phyloP scores from a whole-genome alignment of 495 filamentous ascomycete genomes.

The Staphylotrichum tortipilum region DNA sequence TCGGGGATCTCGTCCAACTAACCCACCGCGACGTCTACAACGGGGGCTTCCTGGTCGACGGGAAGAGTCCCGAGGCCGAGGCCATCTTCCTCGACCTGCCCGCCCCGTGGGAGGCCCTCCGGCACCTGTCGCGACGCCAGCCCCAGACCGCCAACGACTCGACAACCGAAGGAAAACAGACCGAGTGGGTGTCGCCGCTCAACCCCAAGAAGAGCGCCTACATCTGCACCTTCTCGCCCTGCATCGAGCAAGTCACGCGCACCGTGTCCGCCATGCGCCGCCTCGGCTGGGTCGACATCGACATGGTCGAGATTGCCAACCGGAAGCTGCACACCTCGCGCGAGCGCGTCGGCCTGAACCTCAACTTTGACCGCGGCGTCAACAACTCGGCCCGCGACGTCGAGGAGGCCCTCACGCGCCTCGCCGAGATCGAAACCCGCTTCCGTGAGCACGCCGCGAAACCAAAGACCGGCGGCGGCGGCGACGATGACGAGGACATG shows the following conservation, averaged over 20 bases:
- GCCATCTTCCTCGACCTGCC: constrained; percentile 89
- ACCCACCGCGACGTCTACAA: constrained; percentile 88
- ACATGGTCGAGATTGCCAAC: constrained; percentile 80
- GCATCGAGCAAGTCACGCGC: constrained; percentile 85
- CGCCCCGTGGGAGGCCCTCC: constrained; percentile 84
- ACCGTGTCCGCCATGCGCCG: constrained; percentile 72
- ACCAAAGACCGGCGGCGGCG: too few species aligned
- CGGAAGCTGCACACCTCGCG: constrained; percentile 70
- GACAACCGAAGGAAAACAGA: constrained; percentile 6
- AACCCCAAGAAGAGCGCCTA: constrained; percentile 57
- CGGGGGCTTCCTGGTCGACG: constrained; percentile 65
- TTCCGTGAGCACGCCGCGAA: constrained; percentile 46
- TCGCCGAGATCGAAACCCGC: constrained; percentile 63
- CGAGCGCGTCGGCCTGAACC: constrained; percentile 58
- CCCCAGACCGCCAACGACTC: constrained; percentile 16
- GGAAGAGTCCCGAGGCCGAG: constrained; percentile 55
- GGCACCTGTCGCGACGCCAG: constrained; percentile 62
- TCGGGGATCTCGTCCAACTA: constrained; percentile 65
- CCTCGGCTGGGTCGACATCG: constrained; percentile 80
- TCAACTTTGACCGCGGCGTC: constrained; percentile 32
- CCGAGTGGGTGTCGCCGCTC: constrained; percentile 54
- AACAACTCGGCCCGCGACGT: constrained; percentile 56
- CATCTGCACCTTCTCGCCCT: constrained; percentile 91
- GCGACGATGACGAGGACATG: constrained; percentile 22
- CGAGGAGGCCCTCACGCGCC: constrained; percentile 62